Conservation (phyloP, 352 stramenopile species). For the Globisporangium parvum region DNA sequence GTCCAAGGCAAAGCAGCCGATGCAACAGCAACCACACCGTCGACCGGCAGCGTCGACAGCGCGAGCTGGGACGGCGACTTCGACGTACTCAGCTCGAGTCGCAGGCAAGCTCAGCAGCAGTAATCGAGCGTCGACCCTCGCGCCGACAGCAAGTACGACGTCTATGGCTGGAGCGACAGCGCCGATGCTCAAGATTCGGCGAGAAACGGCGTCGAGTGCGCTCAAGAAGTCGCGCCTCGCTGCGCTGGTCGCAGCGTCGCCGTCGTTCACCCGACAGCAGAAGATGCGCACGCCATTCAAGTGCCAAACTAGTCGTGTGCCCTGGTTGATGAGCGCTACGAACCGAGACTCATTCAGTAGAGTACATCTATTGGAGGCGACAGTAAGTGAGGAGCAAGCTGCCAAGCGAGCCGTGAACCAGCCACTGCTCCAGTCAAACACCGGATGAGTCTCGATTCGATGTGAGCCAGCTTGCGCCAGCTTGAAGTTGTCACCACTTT, state of each 20-base stretch:
- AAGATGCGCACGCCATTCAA: conserved; percentile 28
- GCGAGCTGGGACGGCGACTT: neutral
- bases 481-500: no score
- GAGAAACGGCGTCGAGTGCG: conserved; percentile 44
- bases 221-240: conserved; percentile 40
- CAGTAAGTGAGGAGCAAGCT: no score
- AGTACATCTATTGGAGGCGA: no score
- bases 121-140: conserved; percentile 7
- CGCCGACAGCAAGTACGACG: conserved; percentile 3
- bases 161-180: neutral
- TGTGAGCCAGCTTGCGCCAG: no score
- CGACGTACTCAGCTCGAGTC: conserved; percentile 8
- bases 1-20: neutral
- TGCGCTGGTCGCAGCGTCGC: conserved; percentile 4
- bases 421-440: no score
- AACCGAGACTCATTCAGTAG: no score
- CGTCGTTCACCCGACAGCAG: conserved; percentile 11
- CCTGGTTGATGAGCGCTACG: no score
- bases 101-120: conserved; percentile 8
- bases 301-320: neutral
- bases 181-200: conserved; percentile 35
- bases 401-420: no score
- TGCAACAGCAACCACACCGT: neutral
- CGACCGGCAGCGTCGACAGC: neutral
- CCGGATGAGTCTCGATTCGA: no score